Conservation (phyloP, 2,329 filamentous ascomycete genomes). For the Aureobasidium sp. region DNA sequence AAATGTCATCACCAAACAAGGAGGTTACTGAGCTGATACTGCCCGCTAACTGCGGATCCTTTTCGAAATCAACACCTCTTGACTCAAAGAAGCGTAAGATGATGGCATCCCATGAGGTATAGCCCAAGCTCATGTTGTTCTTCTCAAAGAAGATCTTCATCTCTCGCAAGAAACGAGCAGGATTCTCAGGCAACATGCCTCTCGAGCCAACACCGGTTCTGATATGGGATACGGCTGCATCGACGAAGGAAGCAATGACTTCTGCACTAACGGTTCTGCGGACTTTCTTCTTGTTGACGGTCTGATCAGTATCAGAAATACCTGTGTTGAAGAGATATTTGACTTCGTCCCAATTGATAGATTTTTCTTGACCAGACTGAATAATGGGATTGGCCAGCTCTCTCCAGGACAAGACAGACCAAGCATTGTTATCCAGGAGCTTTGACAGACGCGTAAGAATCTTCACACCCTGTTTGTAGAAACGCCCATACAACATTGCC, state of each 20-base stretch:
- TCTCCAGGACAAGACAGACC: constrained; percentile 33
- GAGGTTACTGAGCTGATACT: constrained; percentile 28
- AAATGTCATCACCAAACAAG: constrained; percentile 32
- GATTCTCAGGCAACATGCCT: constrained; percentile 28
- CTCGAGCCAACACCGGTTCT: constrained; percentile 35
- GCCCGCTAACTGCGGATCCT: constrained; percentile 31
- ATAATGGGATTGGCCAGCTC: constrained; percentile 28
- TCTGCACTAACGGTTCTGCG: constrained; percentile 49
- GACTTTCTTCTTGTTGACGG: constrained; percentile 17
- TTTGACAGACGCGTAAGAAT: constrained; percentile 27
- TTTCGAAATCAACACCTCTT: constrained; percentile 36
- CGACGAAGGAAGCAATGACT: constrained; percentile 47
- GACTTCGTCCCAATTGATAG: constrained; percentile 22
- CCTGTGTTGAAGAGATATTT: constrained; percentile 23
- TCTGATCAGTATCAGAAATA: not conserved
- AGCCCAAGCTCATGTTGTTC: constrained; percentile 32
- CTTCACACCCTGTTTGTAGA: constrained; percentile 33
- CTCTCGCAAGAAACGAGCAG: constrained; percentile 26
- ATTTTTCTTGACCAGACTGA: constrained; percentile 17
- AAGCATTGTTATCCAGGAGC: constrained; percentile 14
- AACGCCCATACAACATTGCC: constrained; percentile 42
- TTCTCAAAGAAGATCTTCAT: constrained; percentile 30
- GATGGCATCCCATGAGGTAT: constrained; percentile 36
- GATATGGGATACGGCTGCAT: constrained; percentile 41
- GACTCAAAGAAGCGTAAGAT: constrained; percentile 45